Evolutionary conservation across 345 rosid species (phyloP).

Genomic region (Iberis pinnata): DNA sequence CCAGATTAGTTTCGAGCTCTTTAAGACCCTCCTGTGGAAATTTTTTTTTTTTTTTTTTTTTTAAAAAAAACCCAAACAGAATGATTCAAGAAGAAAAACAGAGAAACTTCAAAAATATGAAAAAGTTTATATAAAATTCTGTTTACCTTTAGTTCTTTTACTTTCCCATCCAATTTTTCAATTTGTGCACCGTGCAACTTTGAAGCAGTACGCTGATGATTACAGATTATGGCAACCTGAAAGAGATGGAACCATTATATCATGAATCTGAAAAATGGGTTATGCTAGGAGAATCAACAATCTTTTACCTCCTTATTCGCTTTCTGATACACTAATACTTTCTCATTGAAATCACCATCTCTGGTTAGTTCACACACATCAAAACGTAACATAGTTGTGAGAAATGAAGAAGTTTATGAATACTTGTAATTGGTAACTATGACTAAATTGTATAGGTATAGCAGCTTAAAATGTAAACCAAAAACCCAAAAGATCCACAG

Average conservation of each 20-base stretch:
- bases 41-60: no score
- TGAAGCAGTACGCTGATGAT: slow-evolving; percentile 88
- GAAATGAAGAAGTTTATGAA: slow-evolving; percentile 1
- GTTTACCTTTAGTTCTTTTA: slow-evolving; percentile 68
- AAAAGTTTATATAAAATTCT: neutral
- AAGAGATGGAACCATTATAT: slow-evolving; percentile 18
- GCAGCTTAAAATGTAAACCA: neutral
- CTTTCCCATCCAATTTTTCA: slow-evolving; percentile 61
- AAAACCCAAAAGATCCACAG: slow-evolving; percentile 11
- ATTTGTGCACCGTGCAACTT: slow-evolving; percentile 79
- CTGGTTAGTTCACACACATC: slow-evolving; percentile 41
- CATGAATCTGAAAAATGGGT: slow-evolving; percentile 3
- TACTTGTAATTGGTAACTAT: neutral
- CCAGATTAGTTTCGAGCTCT: slow-evolving; percentile 66
- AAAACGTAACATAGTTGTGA: slow-evolving; percentile 9
- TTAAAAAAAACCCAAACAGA: neutral
- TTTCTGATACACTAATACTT: slow-evolving; percentile 60
- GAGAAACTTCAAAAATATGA: slow-evolving; percentile 1
- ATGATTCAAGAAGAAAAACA: no score
- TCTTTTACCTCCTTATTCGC: slow-evolving; percentile 85
- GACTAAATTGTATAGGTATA: slow-evolving; percentile 7
- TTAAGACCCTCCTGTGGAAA: slow-evolving; percentile 54
- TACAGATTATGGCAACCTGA: slow-evolving; percentile 98
- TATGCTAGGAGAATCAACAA: slow-evolving; percentile 14
- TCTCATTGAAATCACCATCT: slow-evolving; percentile 72